A percentile compares a stretch with the other conserved stretches of the same genome.
Conservation (phyloP, 495 filamentous ascomycete genomes). For the Neurospora sp. region DNA sequence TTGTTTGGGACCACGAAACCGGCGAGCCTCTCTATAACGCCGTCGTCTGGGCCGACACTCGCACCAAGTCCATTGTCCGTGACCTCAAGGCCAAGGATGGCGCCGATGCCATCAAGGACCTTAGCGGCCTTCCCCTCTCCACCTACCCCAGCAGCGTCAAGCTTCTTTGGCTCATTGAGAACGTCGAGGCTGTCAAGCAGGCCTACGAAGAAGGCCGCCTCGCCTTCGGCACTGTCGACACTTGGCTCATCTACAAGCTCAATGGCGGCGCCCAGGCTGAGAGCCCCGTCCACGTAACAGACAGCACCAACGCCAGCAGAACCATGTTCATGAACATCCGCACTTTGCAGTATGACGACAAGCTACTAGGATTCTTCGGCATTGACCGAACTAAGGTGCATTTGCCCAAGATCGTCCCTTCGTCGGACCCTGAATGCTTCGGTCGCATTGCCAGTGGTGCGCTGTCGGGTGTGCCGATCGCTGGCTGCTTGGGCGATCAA, state of each 20-base stretch:
- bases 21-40: constrained; percentile 83
- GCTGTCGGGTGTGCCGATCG: constrained; percentile 67
- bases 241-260: constrained; percentile 83
- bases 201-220: constrained; percentile 74
- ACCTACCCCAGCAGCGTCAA: constrained; percentile 92
- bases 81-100: constrained; percentile 58
- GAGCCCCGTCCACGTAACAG: constrained; percentile 64
- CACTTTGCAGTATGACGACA: constrained; percentile 76
- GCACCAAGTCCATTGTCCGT: constrained; percentile 70
- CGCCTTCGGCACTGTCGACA: constrained; percentile 88
- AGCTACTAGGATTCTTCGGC: constrained; percentile 71
- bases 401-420: constrained; percentile 79
- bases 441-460: constrained; percentile 56
- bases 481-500: constrained; percentile 86
- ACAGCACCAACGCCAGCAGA: constrained; percentile 83
- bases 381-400: constrained; percentile 65
- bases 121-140: constrained; percentile 83
- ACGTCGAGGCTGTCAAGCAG: constrained; percentile 58
- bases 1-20: constrained; percentile 83
- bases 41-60: constrained; percentile 89
- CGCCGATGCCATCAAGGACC: constrained; percentile 57
- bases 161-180: constrained; percentile 72
- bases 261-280: constrained; percentile 62
- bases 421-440: constrained; percentile 67
- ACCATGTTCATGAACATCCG: constrained; percentile 97